Base-by-base conservation (phyloP, 805 yeast species). In the Zygosaccharomyces siamensis region DNA sequence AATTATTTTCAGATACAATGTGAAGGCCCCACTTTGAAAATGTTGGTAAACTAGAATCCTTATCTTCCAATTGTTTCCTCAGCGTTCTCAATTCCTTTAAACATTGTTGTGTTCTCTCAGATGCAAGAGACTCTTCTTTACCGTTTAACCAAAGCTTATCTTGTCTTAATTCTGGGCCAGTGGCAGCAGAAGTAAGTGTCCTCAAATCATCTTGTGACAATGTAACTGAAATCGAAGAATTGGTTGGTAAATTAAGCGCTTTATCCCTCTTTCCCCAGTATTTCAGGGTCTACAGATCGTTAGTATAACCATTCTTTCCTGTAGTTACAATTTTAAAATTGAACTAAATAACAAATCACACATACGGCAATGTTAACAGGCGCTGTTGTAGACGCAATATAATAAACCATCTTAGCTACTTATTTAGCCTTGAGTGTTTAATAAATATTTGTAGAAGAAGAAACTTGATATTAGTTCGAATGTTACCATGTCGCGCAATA, bases 261-360 rank as follows among this genome's bases (percentile, higher is more conserved):
- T 81, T 83, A 70, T 93, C 98, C 64, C 99, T 80, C 71, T 93
- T 93, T 43, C 99, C 99, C 99, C 99, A 93, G 74, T 93, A 93
- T 72, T 93, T 93, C 56, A 93, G 77, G 35, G 98, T 93, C 82
- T 83, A 54, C 11, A 35, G 35, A n/a, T 43, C 35, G 52, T 44
- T 44, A 53, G 50, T 48, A 52, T 10, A 18, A 24, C 10, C 12
- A 44, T 36, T 27, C 21, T 39, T 18, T 18, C 20, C 20, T 18
- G 3, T 18, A 18, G 20, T 18, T 18, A 18, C 3, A 18, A 18
- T 18, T 18, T 18, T 2, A 18, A 18, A 18, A 18, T 18, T 18
- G 20, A 18, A 18, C 20, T 18, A 18, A 18, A 18, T 18, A 3
- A 3, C 20, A 18, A 18, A 18, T 18, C 20, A 18, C n/a, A 78